Evolutionary conservation across 2,329 filamentous ascomycete species (phyloP).

Genomic region (Ilyonectria sp.): DNA sequence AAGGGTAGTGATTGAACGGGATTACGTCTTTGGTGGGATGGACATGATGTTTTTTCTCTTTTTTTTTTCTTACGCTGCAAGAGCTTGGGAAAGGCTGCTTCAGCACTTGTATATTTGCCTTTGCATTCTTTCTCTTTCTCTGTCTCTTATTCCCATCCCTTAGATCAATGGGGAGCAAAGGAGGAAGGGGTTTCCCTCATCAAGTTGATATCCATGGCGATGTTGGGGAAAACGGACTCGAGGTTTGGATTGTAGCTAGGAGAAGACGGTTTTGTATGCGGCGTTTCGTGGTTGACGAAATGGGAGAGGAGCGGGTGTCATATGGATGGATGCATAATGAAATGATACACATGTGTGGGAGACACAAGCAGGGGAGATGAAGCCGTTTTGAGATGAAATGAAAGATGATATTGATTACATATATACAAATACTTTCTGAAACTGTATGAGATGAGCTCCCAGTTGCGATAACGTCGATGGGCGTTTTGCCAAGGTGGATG

Average conservation of each 20-base stretch:
- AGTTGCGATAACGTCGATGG: not conserved
- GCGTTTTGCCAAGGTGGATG: not conserved
- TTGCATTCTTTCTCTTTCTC: not conserved
- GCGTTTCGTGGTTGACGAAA: constrained; percentile 26
- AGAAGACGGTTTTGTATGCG: constrained; percentile 21
- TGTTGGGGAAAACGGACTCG: not conserved
- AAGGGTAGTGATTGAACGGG: constrained; percentile 11
- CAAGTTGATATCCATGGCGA: constrained; percentile 25
- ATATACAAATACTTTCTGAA: not conserved
- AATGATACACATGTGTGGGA: constrained; percentile 18
- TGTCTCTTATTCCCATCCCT: constrained; percentile 15
- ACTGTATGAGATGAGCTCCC: not conserved
- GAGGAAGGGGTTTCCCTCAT: not conserved
- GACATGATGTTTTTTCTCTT: constrained; percentile 13
- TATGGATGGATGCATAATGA: constrained; percentile 27
- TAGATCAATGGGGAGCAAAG: constrained; percentile 13
- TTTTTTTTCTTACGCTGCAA: constrained; percentile 4
- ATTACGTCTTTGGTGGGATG: constrained; percentile 10
- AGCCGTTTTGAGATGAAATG: constrained; percentile 9
- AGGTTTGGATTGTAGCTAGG: constrained; percentile 10
- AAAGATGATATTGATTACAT: constrained; percentile 15
- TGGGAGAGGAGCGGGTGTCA: not conserved
- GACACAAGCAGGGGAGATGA: constrained; percentile 4
- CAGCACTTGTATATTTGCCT: constrained; percentile 18
- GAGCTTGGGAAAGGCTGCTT: constrained; percentile 2